These are phyloP conservation scores for Cutaneotrichosporon cutaneum DNA, from an alignment of 1,284 basidiomycete genomes.

Conservation along the genomic window DNA sequence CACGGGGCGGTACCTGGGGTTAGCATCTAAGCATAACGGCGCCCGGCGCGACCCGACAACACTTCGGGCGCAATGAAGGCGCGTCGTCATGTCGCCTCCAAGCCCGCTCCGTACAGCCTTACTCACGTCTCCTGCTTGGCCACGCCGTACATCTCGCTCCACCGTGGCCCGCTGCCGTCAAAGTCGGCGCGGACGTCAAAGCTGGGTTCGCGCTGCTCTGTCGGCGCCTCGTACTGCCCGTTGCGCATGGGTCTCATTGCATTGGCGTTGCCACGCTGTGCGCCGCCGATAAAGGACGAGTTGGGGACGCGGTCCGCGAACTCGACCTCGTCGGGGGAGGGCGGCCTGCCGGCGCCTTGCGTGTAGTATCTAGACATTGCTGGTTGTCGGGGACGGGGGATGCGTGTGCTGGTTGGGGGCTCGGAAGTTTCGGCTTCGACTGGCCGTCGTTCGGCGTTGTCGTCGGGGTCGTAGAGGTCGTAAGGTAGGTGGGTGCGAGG, in stretches of 20 bases:
- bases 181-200: slow-evolving; percentile 90
- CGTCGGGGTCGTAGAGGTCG: slow-evolving; percentile 2
- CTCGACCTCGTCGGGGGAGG: slow-evolving; percentile 17
- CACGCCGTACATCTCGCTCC: slow-evolving; percentile 59
- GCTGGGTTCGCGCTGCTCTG: slow-evolving; percentile 56
- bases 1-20: slow-evolving; percentile 33
- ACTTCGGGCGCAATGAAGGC: too few relatives aligned
- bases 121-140: slow-evolving; percentile 53
- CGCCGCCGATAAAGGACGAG: neutral
- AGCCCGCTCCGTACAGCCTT: neutral
- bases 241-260: neutral
- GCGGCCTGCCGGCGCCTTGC: slow-evolving; percentile 12
- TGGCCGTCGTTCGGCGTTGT: neutral
- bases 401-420: neutral
- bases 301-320: slow-evolving; percentile 6
- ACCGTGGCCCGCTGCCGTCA: slow-evolving; percentile 79
- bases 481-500: too few relatives aligned
- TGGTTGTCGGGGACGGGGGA: neutral
- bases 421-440: neutral
- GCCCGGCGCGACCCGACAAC: too few relatives aligned
- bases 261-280: neutral
- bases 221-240: slow-evolving; percentile 32
- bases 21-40: slow-evolving; percentile 3
- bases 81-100: too few relatives aligned
- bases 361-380: slow-evolving; percentile 26